A percentile compares a stretch with the other conserved stretches of the same genome.
phyloP scores from a whole-genome alignment of 1,284 basidiomycete species.

The Cryptococcus jaspeensis region DNA sequence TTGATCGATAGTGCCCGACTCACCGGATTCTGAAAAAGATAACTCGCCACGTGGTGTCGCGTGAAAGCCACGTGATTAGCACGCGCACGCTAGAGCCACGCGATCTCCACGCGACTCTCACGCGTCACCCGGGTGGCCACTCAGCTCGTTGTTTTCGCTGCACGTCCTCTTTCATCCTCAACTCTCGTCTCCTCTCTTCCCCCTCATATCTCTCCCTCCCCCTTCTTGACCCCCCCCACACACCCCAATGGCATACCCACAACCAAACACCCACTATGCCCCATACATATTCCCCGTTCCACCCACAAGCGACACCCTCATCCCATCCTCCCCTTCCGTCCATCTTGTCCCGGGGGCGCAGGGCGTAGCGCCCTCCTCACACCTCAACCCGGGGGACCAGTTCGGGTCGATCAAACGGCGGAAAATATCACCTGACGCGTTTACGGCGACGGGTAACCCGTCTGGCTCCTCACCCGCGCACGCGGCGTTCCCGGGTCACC shows the following conservation, averaged over 20 bases:
- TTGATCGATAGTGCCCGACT: too few relatives aligned
- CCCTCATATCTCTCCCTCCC: background rate
- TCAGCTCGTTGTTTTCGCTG: background rate
- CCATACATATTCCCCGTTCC: background rate
- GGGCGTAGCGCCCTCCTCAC: too few relatives aligned
- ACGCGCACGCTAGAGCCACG: too few relatives aligned
- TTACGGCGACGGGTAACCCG: background rate
- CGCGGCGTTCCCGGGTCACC: background rate
- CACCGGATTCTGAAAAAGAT: too few relatives aligned
- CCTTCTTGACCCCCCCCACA: background rate
- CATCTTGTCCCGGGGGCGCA: too few relatives aligned
- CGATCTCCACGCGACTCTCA: too few relatives aligned
- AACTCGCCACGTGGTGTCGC: too few relatives aligned
- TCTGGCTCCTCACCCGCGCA: background rate
- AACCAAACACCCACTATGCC: background rate
- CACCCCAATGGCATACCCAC: background rate
- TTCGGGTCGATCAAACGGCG: slow-evolving; percentile 3
- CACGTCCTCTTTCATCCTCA: background rate
- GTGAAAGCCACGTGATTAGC: too few relatives aligned
- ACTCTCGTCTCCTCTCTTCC: background rate
- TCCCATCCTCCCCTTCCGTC: background rate
- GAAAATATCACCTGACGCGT: slow-evolving; percentile 9
- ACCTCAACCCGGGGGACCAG: background rate
- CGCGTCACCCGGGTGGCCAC: too few relatives aligned
- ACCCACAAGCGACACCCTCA: background rate